These are phyloP conservation scores for Rhizopogon rudus DNA, from an alignment of 768 basidiomycete species.

Conservation along the genomic window DNA sequence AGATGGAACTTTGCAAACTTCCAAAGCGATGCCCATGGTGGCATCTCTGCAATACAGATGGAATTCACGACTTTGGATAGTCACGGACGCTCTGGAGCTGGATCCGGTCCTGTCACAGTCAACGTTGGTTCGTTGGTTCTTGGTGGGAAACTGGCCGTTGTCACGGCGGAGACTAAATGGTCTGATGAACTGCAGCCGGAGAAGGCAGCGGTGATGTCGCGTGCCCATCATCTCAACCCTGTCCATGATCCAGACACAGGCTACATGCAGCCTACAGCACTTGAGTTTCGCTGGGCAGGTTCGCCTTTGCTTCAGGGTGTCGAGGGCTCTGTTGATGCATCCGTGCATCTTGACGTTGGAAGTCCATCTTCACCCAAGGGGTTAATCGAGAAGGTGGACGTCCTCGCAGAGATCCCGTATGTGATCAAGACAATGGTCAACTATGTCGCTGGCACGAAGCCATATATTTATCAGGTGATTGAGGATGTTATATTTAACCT, in stretches of 20 bases:
- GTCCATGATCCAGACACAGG: conserved; percentile 74
- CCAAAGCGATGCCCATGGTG: conserved; percentile 66
- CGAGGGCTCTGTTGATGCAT: conserved; percentile 52
- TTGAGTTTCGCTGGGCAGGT: conserved; percentile 77
- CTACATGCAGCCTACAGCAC: conserved; percentile 65
- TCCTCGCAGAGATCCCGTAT: conserved; percentile 91
- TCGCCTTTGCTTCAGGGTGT: conserved; percentile 52
- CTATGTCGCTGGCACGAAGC: conserved; percentile 91
- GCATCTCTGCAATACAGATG: conserved; percentile 89
- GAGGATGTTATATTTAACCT: background rate
- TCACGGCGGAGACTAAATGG: conserved; percentile 79
- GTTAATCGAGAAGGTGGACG: conserved; percentile 89
- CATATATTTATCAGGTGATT: conserved; percentile 88
- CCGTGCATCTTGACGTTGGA: conserved; percentile 55
- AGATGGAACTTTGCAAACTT: conserved; percentile 97
- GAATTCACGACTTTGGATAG: conserved; percentile 84
- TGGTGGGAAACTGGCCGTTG: conserved; percentile 66
- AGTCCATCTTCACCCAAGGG: conserved; percentile 56
- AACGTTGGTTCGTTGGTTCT: conserved; percentile 85
- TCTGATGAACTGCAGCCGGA: conserved; percentile 51
- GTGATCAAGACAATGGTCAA: conserved; percentile 90
- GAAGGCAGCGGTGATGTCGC: conserved; percentile 50
- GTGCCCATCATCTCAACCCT: conserved; percentile 58
- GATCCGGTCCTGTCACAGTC: conserved; percentile 78
- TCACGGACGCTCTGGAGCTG: conserved; percentile 74